Evolutionary conservation across 1,284 basidiomycete genomes (phyloP), one percentile per base, ranked within the genome.

Genomic region (Ceratobasidium theobromae): DNA sequence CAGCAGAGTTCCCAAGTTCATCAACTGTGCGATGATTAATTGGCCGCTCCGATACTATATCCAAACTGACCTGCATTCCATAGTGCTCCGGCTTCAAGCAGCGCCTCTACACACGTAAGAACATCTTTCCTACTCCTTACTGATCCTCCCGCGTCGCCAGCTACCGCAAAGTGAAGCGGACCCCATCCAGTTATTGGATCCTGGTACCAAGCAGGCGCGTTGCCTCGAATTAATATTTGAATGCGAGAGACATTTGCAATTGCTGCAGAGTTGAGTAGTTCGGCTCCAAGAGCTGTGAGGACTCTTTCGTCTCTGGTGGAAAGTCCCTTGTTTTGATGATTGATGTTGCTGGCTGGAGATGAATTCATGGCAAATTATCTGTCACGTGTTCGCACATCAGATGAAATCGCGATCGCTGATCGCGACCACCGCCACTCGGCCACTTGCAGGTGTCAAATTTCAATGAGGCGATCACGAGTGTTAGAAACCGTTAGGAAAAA

Each of bases 151-250:
- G 75, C 70, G 89, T 83, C 68, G 88, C 85, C 35, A 82, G 76
- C 93, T 0, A 91, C 92, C 1, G 95, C 96, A 43, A 93, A 95
- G 74, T 98, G 96, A 52, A 99, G 77, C 9, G 87, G 82, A 4
- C 91, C 92, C 74, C 87, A 91, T 4, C 93, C 91, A 69, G 88
- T 80, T n/a, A 84, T 83, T 54, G 87, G 86, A 74, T 90, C 89
- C 76, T 95, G 92, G 75, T 88, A 95, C 95, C 96, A 99, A 49
- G 93, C 81, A 1, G 95, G 94, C 1, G 92, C 91, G 21, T 67
- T 40, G 12, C 35, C 48, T 32, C 43, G 9, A 11, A 52, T 28
- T 14, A 64, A 38, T 25, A 48, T 48, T 23, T 25, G 48, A 30
- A 64, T 48, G 6, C 49, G 58, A 28, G 58, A 28, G 28, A 64